Conservation (phyloP, 2,329 filamentous ascomycete genomes). For the Xylariaceae sp. region DNA sequence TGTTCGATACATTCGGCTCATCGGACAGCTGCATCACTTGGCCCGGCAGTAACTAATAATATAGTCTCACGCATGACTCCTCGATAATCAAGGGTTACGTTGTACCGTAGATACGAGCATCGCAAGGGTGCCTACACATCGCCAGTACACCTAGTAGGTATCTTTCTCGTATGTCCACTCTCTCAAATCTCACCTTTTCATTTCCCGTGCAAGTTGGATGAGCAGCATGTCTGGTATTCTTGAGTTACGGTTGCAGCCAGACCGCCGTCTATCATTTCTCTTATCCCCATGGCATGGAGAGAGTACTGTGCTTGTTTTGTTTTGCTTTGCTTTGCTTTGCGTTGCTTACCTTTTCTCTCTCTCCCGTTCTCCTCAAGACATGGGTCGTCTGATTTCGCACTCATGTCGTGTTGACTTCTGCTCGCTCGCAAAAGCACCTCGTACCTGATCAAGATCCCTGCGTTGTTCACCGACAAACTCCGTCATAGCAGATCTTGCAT, state of each 20-base stretch:
- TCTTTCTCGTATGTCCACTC: constrained; percentile 4
- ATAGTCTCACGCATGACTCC: neutral
- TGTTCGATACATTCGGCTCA: constrained; percentile 1
- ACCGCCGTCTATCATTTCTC: neutral
- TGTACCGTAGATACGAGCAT: constrained; percentile 1
- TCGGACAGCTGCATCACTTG: neutral
- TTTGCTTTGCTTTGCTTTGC: neutral
- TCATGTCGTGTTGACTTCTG: neutral
- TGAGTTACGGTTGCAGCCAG: neutral
- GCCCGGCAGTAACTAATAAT: constrained; percentile 1
- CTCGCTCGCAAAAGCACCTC: neutral
- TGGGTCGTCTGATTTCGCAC: neutral
- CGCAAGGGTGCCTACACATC: constrained; percentile 1
- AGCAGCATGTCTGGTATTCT: neutral
- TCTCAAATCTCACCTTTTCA: neutral
- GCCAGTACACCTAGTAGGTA: constrained; percentile 13
- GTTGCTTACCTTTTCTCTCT: neutral
- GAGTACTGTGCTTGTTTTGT: neutral
- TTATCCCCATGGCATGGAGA: neutral
- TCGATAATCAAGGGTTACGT: constrained; percentile 5
- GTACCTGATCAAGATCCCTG: neutral
- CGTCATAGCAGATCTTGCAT: constrained; percentile 5
- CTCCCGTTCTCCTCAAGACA: neutral
- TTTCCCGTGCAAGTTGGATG: neutral
- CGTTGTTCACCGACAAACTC: constrained; percentile 8